Evolutionary conservation across 202 grass and related monocot genomes (phyloP).

Genomic region (Miscanthus sacchariflorus): DNA sequence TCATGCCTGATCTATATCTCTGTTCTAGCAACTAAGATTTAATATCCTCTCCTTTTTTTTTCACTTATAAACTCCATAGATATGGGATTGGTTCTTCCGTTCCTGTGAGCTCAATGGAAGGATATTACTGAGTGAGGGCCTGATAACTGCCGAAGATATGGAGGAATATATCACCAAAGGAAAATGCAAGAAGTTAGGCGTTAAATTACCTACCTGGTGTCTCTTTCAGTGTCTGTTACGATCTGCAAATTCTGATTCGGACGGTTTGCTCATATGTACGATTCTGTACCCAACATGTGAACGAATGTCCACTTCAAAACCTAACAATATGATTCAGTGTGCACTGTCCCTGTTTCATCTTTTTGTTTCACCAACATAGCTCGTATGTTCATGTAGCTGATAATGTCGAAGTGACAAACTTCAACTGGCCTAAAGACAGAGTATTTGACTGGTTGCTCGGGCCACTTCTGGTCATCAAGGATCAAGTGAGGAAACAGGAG

Average conservation of each 20-base stretch:
- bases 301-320: neutral
- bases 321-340: slow-evolving; percentile 1
- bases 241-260: slow-evolving; percentile 66
- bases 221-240: slow-evolving; percentile 85
- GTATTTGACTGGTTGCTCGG: slow-evolving; percentile 87
- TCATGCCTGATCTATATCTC: neutral
- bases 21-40: slow-evolving; percentile 7
- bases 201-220: slow-evolving; percentile 81
- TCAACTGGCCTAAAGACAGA: slow-evolving; percentile 82
- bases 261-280: slow-evolving; percentile 86
- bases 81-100: slow-evolving; percentile 99
- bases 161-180: slow-evolving; percentile 70
- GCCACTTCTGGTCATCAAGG: slow-evolving; percentile 82
- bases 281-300: neutral
- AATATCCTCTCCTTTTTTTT: neutral
- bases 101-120: slow-evolving; percentile 93
- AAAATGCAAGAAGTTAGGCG: slow-evolving; percentile 76
- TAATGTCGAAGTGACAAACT: slow-evolving; percentile 77
- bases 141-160: slow-evolving; percentile 72
- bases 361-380: neutral
- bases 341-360: neutral
- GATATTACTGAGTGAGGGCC: slow-evolving; percentile 71
- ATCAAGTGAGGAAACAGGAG: slow-evolving; percentile 71
- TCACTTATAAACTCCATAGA: slow-evolving; percentile 41
- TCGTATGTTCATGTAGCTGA: slow-evolving; percentile 56